phyloP scores from a whole-genome alignment of 1,139 yeast genomes.

The Scheffersomyces insectosa region DNA sequence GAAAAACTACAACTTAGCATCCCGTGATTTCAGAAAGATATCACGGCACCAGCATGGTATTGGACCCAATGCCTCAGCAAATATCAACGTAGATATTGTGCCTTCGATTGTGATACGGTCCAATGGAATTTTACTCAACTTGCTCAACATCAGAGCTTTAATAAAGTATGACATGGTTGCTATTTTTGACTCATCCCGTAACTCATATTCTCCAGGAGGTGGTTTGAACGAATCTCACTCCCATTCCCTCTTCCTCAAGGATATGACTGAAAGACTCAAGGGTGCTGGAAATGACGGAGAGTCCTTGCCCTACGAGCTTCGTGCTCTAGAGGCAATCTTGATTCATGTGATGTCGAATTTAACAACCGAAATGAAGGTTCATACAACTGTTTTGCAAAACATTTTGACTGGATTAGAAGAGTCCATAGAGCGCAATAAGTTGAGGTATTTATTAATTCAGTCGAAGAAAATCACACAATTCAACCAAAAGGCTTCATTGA shows the following conservation, averaged over 20 bases:
- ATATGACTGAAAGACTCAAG: slow-evolving; percentile 29
- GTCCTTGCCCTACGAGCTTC: slow-evolving; percentile 41
- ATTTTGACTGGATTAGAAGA: slow-evolving; percentile 39
- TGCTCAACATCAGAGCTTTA: slow-evolving; percentile 44
- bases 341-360: slow-evolving; percentile 40
- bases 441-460: slow-evolving; percentile 43
- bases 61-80: slow-evolving; percentile 4
- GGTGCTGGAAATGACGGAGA: slow-evolving; percentile 21
- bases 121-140: slow-evolving; percentile 38
- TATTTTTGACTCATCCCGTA: slow-evolving; percentile 33
- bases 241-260: slow-evolving; percentile 35
- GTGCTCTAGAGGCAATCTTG: slow-evolving; percentile 46
- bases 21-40: slow-evolving; percentile 45
- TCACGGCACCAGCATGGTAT: slow-evolving; percentile 24
- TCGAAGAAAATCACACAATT: slow-evolving; percentile 47
- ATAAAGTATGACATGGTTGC: slow-evolving; percentile 42
- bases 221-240: slow-evolving; percentile 38
- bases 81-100: slow-evolving; percentile 39
- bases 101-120: slow-evolving; percentile 42
- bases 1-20: slow-evolving; percentile 35
- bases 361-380: slow-evolving; percentile 46
- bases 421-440: slow-evolving; percentile 40
- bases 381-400: slow-evolving; percentile 39
- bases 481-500: slow-evolving; percentile 42
- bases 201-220: slow-evolving; percentile 21